Conservation (phyloP, 2,329 filamentous ascomycete genomes). For the Botrytis galanthina region DNA sequence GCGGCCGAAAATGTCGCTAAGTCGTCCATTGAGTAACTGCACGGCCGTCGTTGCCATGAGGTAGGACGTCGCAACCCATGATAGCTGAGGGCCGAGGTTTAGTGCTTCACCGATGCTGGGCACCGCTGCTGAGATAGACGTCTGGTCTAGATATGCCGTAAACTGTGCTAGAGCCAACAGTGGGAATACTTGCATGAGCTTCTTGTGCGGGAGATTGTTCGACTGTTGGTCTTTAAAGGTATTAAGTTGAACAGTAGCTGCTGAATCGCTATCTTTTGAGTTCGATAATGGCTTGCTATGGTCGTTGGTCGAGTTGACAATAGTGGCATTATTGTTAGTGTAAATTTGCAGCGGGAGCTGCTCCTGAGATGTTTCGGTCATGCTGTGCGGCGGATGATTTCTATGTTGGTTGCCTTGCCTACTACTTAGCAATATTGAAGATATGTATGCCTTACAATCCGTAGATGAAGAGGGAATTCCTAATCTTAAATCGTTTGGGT, state of each 20-base stretch:
- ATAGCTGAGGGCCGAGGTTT: conserved; percentile 13
- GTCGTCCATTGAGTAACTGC: conserved; percentile 20
- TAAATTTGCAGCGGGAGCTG: neutral
- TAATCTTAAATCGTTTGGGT: neutral
- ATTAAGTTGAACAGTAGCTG: neutral
- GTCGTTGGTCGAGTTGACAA: neutral
- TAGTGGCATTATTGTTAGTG: neutral
- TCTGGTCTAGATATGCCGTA: conserved; percentile 24
- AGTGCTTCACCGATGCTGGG: conserved; percentile 21
- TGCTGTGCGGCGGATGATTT: neutral
- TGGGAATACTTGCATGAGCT: conserved; percentile 22
- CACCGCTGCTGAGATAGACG: conserved; percentile 18
- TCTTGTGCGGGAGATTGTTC: conserved; percentile 14
- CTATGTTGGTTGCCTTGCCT: neutral
- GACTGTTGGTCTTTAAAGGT: conserved; percentile 10
- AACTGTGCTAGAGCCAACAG: conserved; percentile 22
- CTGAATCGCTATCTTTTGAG: neutral
- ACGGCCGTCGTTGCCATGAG: conserved; percentile 19
- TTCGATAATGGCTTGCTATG: neutral
- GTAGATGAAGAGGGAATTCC: neutral
- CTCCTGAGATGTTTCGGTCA: neutral
- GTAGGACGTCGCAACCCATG: conserved; percentile 22
- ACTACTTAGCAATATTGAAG: neutral
- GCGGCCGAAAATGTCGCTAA: conserved; percentile 25
- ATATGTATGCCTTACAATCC: neutral